Evolutionary conservation across 768 basidiomycete species (phyloP).

Genomic region (Exsudoporus frostii): DNA sequence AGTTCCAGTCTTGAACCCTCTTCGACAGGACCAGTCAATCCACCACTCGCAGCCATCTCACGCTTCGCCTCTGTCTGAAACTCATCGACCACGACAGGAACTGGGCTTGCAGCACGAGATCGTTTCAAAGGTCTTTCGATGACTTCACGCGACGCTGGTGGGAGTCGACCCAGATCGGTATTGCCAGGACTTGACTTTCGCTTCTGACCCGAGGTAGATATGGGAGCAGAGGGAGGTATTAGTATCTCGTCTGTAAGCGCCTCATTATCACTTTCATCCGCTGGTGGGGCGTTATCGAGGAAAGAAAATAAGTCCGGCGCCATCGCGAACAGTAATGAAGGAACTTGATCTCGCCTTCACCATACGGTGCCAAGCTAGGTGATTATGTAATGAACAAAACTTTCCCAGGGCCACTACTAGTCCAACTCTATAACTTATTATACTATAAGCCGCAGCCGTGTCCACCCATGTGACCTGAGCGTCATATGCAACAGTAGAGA

Average conservation of each 20-base stretch:
- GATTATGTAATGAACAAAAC: constrained; percentile 5
- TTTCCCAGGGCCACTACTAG: not conserved
- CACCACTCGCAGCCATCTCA: constrained; percentile 86
- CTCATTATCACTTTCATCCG: constrained; percentile 30
- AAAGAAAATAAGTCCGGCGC: constrained; percentile 33
- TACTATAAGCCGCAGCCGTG: too few species aligned
- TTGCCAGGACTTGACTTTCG: constrained; percentile 22
- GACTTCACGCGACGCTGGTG: constrained; percentile 20
- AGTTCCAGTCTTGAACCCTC: constrained; percentile 70
- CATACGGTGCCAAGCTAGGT: not conserved
- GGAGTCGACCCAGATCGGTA: constrained; percentile 1
- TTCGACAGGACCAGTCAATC: constrained; percentile 72
- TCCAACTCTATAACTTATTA: too few species aligned
- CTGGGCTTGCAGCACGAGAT: constrained; percentile 55
- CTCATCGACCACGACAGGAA: constrained; percentile 85
- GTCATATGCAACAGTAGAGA: too few species aligned
- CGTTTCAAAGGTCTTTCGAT: constrained; percentile 49
- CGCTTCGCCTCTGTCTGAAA: constrained; percentile 93
- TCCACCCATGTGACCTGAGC: too few species aligned
- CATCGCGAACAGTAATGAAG: constrained; percentile 12
- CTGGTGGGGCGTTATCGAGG: constrained; percentile 20
- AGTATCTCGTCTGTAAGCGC: not conserved
- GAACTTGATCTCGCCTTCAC: not conserved
- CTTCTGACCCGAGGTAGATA: constrained; percentile 15
- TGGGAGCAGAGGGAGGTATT: not conserved